Base-by-base conservation (phyloP, 2,329 filamentous ascomycete species). In the Fusarium proliferatum region DNA sequence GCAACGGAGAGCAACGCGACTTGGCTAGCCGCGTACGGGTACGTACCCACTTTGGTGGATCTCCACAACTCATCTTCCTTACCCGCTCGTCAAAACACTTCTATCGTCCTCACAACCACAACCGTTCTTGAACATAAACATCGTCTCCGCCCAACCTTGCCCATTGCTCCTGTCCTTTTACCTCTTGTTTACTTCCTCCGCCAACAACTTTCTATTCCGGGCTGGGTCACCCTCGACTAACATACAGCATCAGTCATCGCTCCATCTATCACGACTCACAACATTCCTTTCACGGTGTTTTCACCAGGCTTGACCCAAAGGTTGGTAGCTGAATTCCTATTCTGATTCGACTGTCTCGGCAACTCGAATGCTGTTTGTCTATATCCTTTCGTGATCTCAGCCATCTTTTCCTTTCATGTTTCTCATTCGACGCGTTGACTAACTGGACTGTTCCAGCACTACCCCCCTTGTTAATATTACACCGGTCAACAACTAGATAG, bases 271-370 rank as follows among this genome's bases (percentile, higher is more conserved):
- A 69, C 74, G 58, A 71, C 70, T 69, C 76, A 78, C 69, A 82
- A 75, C 81, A 82, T 82, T 83, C 81, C 82, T 80, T 78, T 77
- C 80, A 73, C 78, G 72, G 71, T 81, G 73, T 79, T 79, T 81
- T 77, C 71, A 77, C 79, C 78, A 78, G 77, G 78, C 75, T 78
- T 73, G 71, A 76, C 65, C 77, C 69, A 81, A 78, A 83, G 81
- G 82, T 83, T 75, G 70, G 81, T 79, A 46, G 65, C 71, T 67
- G 61, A 74, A 78, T 80, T 81, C 76, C 71, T 63, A 67, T 62
- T 69, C 61, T 71, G 46, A 69, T 75, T 76, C 71, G 53, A 74
- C 34, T 83, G 80, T 82, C 81, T 81, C 77, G 78, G 64, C 55
- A 70, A 43, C 63, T 64, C 48, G 48, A 58, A 52, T 36, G 46